Base-by-base conservation (phyloP, 495 filamentous ascomycete genomes). In the Neurospora sp. region DNA sequence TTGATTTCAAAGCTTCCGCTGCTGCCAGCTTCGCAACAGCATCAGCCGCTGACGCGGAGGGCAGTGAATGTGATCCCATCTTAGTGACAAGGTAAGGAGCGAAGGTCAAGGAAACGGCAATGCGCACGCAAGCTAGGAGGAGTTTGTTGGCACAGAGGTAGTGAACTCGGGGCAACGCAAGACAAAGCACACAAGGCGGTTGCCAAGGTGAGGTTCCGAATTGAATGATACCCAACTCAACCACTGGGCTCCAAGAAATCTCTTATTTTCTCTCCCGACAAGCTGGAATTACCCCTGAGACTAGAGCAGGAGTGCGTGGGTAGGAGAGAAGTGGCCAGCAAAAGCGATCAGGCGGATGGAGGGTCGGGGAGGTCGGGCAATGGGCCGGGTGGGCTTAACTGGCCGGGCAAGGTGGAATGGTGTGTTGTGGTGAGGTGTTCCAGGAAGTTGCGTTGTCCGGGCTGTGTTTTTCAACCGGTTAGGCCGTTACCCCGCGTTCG, bases 11-110 rank as follows among this genome's bases (percentile, higher is more conserved):
- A 61, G 53, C 27, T 61, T 35, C 53, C 22, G 14, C 53, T 61
- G 75, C 75, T 69, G 73, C 69, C 40, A 80, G 73, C 71, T 75
- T 79, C 27, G 79, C 78, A 70, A 79, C 79, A 70, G 73, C 79
- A 61, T 74, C 74, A 40, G 78, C 72, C 69, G 77, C 79, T 69
- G 79, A 80, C 14, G 69, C 70, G 38, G 79, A 80, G 27, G 78
- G 79, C n/a, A 80, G 69, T 68, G 79, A 75, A 61, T 61, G 53
- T 61, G 53, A 35, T 17, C 53, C 53, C 53, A 61, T 61, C 27
- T 61, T 61, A 61, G 53, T 8, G 53, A 61, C 53, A 61, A 61
- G 12, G 22, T 61, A 31, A 35, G 53, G 53, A 35, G 53, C 53
- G 14, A 61, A 61, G 53, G 53, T 61, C 53, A 61, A 61, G 12